These are phyloP conservation scores for Tinospora cordifolia DNA, from an alignment of 164 flowering plant genomes.

Conservation along the genomic window DNA sequence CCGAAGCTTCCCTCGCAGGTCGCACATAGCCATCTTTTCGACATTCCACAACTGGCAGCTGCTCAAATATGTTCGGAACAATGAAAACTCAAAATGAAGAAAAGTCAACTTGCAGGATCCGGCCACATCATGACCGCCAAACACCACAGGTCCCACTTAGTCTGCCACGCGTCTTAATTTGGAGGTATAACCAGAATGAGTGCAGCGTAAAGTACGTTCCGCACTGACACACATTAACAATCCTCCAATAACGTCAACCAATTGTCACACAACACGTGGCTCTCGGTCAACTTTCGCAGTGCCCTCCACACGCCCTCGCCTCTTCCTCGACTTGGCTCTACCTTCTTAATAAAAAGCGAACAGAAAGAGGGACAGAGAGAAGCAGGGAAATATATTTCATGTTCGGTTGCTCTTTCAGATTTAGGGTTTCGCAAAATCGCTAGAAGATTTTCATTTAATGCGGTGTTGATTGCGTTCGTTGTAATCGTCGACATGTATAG, in stretches of 20 bases:
- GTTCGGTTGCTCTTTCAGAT: neutral
- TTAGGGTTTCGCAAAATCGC: neutral
- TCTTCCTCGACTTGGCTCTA: neutral
- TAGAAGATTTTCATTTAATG: conserved; percentile 7
- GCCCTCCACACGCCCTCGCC: neutral
- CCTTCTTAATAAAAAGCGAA: neutral
- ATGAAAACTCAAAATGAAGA: neutral
- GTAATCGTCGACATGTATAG: conserved; percentile 18
- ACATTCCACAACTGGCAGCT: neutral
- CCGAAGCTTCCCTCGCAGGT: neutral
- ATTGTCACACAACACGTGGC: neutral
- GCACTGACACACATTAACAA: neutral
- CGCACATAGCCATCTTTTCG: neutral
- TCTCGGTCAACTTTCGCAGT: neutral
- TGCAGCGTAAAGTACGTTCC: neutral
- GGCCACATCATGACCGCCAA: neutral
- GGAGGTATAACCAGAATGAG: neutral
- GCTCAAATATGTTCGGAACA: neutral
- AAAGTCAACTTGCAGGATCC: neutral
- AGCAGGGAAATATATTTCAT: neutral
- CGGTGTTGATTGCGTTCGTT: conserved; percentile 7
- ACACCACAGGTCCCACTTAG: no score
- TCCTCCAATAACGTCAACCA: neutral
- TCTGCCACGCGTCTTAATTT: no score
- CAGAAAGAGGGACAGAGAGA: neutral